Evolutionary conservation across 106 monocot species (phyloP), one percentile per base, ranked within the genome.

Genomic region (Vanilla planifolia): DNA sequence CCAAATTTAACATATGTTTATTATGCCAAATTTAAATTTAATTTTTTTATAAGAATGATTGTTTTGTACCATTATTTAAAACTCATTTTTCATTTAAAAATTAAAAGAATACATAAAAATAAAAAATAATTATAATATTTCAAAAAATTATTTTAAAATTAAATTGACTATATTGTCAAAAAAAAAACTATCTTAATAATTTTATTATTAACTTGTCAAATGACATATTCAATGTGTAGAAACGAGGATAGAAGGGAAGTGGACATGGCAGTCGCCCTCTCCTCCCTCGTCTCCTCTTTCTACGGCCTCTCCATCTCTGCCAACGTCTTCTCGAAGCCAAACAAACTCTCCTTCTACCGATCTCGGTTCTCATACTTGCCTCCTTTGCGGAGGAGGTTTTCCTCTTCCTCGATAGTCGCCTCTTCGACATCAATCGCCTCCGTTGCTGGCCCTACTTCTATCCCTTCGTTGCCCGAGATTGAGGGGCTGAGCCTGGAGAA

Each of bases 401-500:
- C 51, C 17, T 21, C 48, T 51, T 37, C 72, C 17, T 28, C 36
- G 34, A 53, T 62, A 57, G 37, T 68, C 48, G 46, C 67, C 62
- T 29, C 71, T 13, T 17, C 76, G 16, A 30, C 61, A 56, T 39
- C 62, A 35, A 33, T 37, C 9, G 70, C 69, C 55, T 51, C 72
- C 40, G 71, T 52, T 0, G 43, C 58, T 2, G 68, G 61, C 51
- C 68, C 71, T 4, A 71, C 41, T 19, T 53, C 11, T 26, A 26
- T 29, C 7, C 35, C 48, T 15, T 0, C 57, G 23, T 6, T 45
- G 16, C 40, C 62, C 39, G 71, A 72, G 3, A 14, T 71, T n/a
- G 83, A 77, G 43, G 82, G 75, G 7, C 6, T 76, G 58, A 81
- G 48, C 46, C 44, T 95, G 51, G 90, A 90, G 74, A 86, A 77